These are phyloP conservation scores for Fraxinus americana DNA, from an alignment of 257 asterid genomes.

Conservation along the genomic window DNA sequence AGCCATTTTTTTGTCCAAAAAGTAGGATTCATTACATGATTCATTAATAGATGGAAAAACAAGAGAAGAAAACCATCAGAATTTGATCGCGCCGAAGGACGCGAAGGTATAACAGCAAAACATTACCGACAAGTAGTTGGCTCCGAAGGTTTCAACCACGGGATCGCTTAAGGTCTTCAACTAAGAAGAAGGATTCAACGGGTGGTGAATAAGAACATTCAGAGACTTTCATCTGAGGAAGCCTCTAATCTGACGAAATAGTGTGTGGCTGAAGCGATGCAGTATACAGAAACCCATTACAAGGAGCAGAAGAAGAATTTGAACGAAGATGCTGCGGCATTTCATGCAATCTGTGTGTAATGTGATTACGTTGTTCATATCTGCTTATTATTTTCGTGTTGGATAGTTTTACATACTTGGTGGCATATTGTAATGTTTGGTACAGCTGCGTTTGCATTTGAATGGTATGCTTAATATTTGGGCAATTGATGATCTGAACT, in stretches of 20 bases:
- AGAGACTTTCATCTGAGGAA: background rate
- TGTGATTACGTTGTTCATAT: background rate
- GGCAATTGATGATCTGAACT: background rate
- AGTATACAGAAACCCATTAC: background rate
- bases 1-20: constrained; percentile 6
- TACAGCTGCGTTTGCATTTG: background rate
- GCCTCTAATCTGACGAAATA: background rate
- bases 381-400: background rate
- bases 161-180: background rate
- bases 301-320: background rate
- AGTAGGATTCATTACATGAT: background rate
- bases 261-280: background rate
- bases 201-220: background rate
- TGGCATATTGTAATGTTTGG: background rate
- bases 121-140: background rate
- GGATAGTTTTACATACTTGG: background rate
- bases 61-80: background rate
- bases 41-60: background rate
- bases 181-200: background rate
- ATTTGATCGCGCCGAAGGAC: background rate
- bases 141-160: background rate
- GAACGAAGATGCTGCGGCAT: background rate
- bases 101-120: constrained; percentile 15
- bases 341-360: background rate
- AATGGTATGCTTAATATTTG: background rate